Evolutionary conservation across 2,329 filamentous ascomycete species (phyloP), one percentile per base, ranked within the genome.

Genomic region (Ophiocordyceps camponoti-floridani): DNA sequence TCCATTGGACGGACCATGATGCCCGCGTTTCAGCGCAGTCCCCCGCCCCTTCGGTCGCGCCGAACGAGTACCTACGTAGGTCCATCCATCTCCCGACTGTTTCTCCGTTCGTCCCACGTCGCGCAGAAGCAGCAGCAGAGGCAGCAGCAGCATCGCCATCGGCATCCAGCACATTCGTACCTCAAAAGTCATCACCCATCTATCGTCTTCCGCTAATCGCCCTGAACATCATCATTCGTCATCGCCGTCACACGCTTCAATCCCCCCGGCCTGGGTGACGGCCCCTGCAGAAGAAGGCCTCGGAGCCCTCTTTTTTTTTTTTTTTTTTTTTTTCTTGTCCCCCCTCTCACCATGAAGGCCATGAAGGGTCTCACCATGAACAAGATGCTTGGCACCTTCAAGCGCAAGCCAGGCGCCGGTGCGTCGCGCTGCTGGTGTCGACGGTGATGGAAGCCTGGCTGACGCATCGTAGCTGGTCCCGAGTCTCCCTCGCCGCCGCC

Each of bases 301-400:
- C n/a, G n/a, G n/a, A n/a, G n/a, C n/a, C n/a, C n/a, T n/a, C n/a
- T n/a, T n/a, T n/a, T n/a, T n/a, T n/a, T n/a, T n/a, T n/a, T n/a
- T n/a, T n/a, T n/a, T n/a, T n/a, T n/a, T n/a, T n/a, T n/a, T n/a
- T n/a, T n/a, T n/a, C n/a, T n/a, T n/a, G n/a, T n/a, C n/a, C n/a
- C n/a, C n/a, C n/a, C n/a, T n/a, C n/a, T n/a, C 47, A 51, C 46
- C 45, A 66, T 66, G 62, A 66, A 63, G 52, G 58, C 58, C 50
- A 67, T 68, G 66, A 75, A 72, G 61, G 64, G 67, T 35, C 65
- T 75, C 48, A 70, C 65, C 57, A 66, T 73, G 63, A 70, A 67
- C 58, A 73, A 68, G 63, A 63, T 75, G 66, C 63, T 75, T 41
- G 70, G 68, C 50, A 71, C 62, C 62, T 67, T 76, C 57, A 71